A percentile compares a stretch with the other conserved stretches of the same genome.
Evolutionary conservation across 176 grass and related monocot species (phyloP).

Genomic region (Stipa capillata): DNA sequence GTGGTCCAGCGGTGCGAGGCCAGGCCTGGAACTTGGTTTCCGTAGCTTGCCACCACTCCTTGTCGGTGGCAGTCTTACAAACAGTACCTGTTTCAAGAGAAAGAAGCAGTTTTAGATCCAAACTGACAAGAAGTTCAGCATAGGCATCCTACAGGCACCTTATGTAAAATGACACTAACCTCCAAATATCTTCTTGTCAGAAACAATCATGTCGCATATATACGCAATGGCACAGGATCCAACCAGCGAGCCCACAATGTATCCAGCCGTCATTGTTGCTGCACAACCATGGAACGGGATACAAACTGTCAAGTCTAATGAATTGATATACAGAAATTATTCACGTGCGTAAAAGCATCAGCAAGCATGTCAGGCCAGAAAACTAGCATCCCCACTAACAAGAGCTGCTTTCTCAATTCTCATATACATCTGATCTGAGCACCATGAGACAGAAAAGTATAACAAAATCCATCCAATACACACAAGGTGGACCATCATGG

Average conservation of each 20-base stretch:
- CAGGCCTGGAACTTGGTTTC: slow-evolving; percentile 83
- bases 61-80: slow-evolving; percentile 47
- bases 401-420: neutral
- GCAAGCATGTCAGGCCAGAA: neutral
- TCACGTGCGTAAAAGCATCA: neutral
- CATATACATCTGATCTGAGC: neutral
- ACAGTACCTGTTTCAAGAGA: slow-evolving; percentile 23
- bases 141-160: neutral
- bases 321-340: neutral
- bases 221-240: slow-evolving; percentile 36
- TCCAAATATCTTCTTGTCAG: slow-evolving; percentile 53
- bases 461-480: too few species aligned
- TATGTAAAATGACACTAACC: slow-evolving; percentile 22
- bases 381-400: neutral
- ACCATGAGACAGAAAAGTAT: neutral
- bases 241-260: slow-evolving; percentile 3
- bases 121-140: neutral
- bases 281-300: neutral
- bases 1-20: slow-evolving; percentile 81
- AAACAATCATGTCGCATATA: slow-evolving; percentile 32
- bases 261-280: slow-evolving; percentile 36
- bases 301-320: neutral
- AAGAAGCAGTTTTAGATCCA: neutral
- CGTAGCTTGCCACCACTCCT: slow-evolving; percentile 79
- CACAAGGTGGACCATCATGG: neutral